Evolutionary conservation across 2,329 filamentous ascomycete genomes (phyloP), one percentile per base, ranked within the genome.

Genomic region (Stylonectria norvegica): DNA sequence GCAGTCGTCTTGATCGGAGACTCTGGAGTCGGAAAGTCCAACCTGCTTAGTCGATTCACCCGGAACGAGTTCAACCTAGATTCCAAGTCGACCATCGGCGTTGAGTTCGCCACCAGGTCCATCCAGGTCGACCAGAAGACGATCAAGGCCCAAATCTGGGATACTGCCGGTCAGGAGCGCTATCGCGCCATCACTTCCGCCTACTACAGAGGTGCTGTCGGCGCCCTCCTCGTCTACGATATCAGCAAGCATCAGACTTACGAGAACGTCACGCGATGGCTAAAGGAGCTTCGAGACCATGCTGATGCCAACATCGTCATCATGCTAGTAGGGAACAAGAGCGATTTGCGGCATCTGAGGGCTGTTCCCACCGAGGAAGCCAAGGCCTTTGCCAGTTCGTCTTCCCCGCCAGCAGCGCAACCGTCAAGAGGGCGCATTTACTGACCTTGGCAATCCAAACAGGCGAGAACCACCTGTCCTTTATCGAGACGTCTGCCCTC

Each of bases 111-210:
- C 60, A 98, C 93, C 58, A 85, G 93, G 52, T 96, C 89, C 56
- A 98, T 98, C 67, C 91, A 97, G 72, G 93, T 98, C 62, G 93
- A 98, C 72, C 86, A 87, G 64, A 98, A 98, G 81, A 98, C 93
- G 52, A 98, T 98, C 83, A 98, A 98, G 79, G 93, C 93, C 59
- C 93, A 98, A 76, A 98, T 98, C 63, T 98, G 94, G 93, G 93
- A 98, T 76, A 98, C 93, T 44, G 93, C 93, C 55, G 93, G 93
- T 56, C 93, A 98, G 75, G 93, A 98, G 73, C 86, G 93, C 68
- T 98, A 97, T 76, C 88, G 94, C 66, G 93, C 93, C 67, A 98
- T 98, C 69, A 98, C 93, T 58, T 96, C 93, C 45, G 93, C 93
- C 56, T 98, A 98, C 77, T 98, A 98, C 73, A 86, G 93, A 60